Conservation (phyloP, 176 grass and related monocot genomes). For the Rhynchospora pubera region DNA sequence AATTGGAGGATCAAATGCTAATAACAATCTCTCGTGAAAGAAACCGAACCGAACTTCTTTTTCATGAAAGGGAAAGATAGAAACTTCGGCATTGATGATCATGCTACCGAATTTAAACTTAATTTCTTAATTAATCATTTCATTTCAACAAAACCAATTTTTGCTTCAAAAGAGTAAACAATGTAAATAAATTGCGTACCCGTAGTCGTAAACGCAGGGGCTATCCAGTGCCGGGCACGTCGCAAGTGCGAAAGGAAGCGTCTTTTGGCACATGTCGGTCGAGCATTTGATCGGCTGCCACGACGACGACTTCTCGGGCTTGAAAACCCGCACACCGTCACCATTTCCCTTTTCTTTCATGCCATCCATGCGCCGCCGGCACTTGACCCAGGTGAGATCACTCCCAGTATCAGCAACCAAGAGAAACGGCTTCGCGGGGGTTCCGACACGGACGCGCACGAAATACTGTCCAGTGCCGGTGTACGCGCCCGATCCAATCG, state of each 20-base stretch:
- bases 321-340: slow-evolving; percentile 18
- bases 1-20: background rate
- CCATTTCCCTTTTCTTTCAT: background rate
- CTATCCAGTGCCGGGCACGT: background rate
- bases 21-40: background rate
- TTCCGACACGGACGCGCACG: slow-evolving; percentile 61
- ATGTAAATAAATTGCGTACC: background rate
- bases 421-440: slow-evolving; percentile 50
- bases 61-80: background rate
- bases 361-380: slow-evolving; percentile 21
- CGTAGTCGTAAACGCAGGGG: slow-evolving; percentile 47
- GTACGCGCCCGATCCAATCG: slow-evolving; percentile 48
- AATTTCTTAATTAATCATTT: background rate
- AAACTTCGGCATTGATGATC: background rate
- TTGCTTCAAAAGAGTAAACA: background rate
- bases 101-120: background rate
- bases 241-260: slow-evolving; percentile 34
- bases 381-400: slow-evolving; percentile 91
- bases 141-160: background rate
- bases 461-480: slow-evolving; percentile 50
- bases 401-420: slow-evolving; percentile 65
- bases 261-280: slow-evolving; percentile 25
- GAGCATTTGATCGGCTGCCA: slow-evolving; percentile 58
- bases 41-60: background rate
- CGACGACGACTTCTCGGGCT: slow-evolving; percentile 44